Base-by-base conservation (phyloP, 73 alveolate species). In the Effrenium voratum region DNA sequence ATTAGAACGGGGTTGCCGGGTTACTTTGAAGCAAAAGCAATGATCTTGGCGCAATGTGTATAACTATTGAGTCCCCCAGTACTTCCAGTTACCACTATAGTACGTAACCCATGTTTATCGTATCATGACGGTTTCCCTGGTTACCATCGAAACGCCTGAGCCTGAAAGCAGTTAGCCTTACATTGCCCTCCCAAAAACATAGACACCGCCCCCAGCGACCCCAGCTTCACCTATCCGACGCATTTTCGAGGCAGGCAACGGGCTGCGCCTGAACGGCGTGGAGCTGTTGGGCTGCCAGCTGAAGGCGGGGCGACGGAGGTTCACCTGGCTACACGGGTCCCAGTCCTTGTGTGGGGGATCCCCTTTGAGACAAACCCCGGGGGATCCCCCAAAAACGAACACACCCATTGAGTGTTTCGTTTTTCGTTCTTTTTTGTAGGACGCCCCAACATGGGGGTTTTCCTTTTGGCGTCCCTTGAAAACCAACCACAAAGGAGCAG, bases 231-330 rank as follows among this genome's bases (percentile, higher is more conserved):
- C n/a, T n/a, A n/a, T n/a, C n/a, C n/a, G n/a, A n/a, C n/a, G n/a
- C n/a, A n/a, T n/a, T n/a, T n/a, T n/a, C 47, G 10, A 88, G 96
- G 96, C 99, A 84, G 99, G 91, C 80, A 99, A 87, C 41, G 99
- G 99, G 63, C 99, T 99, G 83, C 99, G 99, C 60, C 99, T 99
- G 88, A 98, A 99, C 99, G 99, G 99, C 19, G 99, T 99, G 93
- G 99, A 99, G 93, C 98, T 99, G 80, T 87, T 99, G 96, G 99
- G 99, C 73, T 68, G 95, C 66, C 99, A 99, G 77, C 98, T 99
- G 77, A 99, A 99, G 96, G 96, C 84, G 6, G 77, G 77, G 43
- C 77, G n/a, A n/a, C n/a, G n/a, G n/a, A 63, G 22, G 40, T 24
- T 24, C 12, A 63, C n/a, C 77, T 24, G n/a, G 16, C 40, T 66